These are phyloP conservation scores for Fusarium brevicatenulatum DNA, from an alignment of 2,329 filamentous ascomycete genomes.

Conservation along the genomic window DNA sequence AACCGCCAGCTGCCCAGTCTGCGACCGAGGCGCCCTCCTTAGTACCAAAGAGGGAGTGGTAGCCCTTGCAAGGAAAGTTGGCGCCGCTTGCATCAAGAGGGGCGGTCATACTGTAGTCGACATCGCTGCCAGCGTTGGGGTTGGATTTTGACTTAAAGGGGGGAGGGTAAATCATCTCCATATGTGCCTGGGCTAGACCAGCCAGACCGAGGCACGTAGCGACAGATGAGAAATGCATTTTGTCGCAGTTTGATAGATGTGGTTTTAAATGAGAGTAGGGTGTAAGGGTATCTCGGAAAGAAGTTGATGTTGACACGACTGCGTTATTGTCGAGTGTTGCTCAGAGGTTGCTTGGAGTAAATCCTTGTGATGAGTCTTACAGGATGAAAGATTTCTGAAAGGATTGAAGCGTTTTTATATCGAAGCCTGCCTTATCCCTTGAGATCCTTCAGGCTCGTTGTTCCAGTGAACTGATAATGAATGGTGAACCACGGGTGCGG, in stretches of 20 bases:
- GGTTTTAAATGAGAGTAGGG: background rate
- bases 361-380: slow-evolving; percentile 2
- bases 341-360: slow-evolving; percentile 16
- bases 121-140: slow-evolving; percentile 56
- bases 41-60: slow-evolving; percentile 60
- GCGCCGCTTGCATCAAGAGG: slow-evolving; percentile 69
- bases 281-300: slow-evolving; percentile 27
- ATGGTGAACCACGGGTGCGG: slow-evolving; percentile 16
- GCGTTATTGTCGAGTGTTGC: slow-evolving; percentile 16
- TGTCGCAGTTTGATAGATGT: slow-evolving; percentile 3
- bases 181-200: slow-evolving; percentile 62
- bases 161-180: slow-evolving; percentile 64
- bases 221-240: slow-evolving; percentile 55
- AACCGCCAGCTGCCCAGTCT: slow-evolving; percentile 69
- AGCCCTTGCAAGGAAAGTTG: slow-evolving; percentile 82
- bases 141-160: slow-evolving; percentile 66
- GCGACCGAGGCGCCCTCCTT: slow-evolving; percentile 63
- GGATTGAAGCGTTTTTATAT: slow-evolving; percentile 29
- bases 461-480: slow-evolving; percentile 36
- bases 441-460: slow-evolving; percentile 17
- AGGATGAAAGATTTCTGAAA: slow-evolving; percentile 22
- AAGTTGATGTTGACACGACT: slow-evolving; percentile 5
- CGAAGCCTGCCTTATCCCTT: slow-evolving; percentile 18
- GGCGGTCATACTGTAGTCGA: slow-evolving; percentile 78
- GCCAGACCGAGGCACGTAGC: slow-evolving; percentile 55